These are phyloP conservation scores for Thelonectria blattea DNA, from an alignment of 2,329 filamentous ascomycete genomes.

Conservation along the genomic window DNA sequence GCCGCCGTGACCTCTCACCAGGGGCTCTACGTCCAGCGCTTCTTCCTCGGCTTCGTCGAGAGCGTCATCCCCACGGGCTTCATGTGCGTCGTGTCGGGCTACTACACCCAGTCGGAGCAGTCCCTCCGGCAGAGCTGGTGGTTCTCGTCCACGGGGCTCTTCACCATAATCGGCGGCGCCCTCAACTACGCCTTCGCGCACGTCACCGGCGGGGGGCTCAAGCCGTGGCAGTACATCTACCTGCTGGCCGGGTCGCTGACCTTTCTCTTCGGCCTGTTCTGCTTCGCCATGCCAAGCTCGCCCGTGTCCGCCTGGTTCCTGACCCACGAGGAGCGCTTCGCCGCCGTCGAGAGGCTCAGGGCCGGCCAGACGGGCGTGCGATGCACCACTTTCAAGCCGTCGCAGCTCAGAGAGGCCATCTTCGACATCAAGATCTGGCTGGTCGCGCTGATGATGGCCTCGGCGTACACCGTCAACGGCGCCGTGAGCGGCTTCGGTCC, in stretches of 20 bases:
- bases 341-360: conserved; percentile 68
- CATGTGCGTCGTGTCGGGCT: conserved; percentile 67
- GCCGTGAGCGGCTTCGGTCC: conserved; percentile 75
- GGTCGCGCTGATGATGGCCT: conserved; percentile 71
- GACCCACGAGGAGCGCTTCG: conserved; percentile 64
- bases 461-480: conserved; percentile 74
- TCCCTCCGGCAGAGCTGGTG: conserved; percentile 70
- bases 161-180: conserved; percentile 67
- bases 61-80: conserved; percentile 70
- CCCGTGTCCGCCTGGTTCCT: conserved; percentile 74
- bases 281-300: conserved; percentile 70
- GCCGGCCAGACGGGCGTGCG: conserved; percentile 68
- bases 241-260: conserved; percentile 68
- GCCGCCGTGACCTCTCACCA: conserved; percentile 68
- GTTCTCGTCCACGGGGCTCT: conserved; percentile 66
- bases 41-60: conserved; percentile 69
- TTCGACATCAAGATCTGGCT: conserved; percentile 69
- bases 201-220: conserved; percentile 59
- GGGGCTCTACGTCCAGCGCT: conserved; percentile 70
- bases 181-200: conserved; percentile 74
- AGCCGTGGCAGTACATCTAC: conserved; percentile 75
- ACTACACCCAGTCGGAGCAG: conserved; percentile 71
- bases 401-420: conserved; percentile 64
- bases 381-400: conserved; percentile 64
- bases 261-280: conserved; percentile 67